Evolutionary conservation across 2,329 filamentous ascomycete species (phyloP), one percentile per base, ranked within the genome.

Genomic region (Polytolypa hystricis): DNA sequence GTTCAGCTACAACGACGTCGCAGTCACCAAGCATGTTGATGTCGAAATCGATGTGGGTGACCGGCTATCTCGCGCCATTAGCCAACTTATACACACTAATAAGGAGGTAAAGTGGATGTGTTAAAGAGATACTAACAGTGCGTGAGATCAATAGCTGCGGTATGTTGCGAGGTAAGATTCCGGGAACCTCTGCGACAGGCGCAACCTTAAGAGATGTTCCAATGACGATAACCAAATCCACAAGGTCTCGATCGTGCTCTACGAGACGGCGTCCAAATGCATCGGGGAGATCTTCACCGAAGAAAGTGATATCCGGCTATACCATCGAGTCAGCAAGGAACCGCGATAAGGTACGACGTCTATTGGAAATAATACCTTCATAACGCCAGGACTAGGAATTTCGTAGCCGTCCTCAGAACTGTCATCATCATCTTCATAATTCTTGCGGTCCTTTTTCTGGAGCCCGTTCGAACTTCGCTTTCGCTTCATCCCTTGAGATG

Each of bases 11-110:
- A 6, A 96, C 79, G 27, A 86, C 73, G 54, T 98, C 91, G 60
- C 89, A 95, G 56, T 95, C 85, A 23, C 91, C 91, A n/a, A 96
- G 70, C 38, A 98, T 71, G 56, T 95, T 87, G 47, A 98, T 85
- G 59, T 98, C 91, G 50, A 98, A 96, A 56, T 93, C 85, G 56
- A 93, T 83, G 59, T 96, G 89, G 23, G 70, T 71, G 38, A 94
- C 84, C 3, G 85, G 80, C 64, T 79, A 41, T 12, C 21, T 5
- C 19, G 0, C 25, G 16, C 34, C 9, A 38, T 44, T 37, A 43
- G 38, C 12, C 29, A 11, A 25, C 21, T 35, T 23, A 5, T 9
- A 29, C 3, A 15, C n/a, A 4, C 10, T 4, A 30, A 9, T 12
- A 30, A 14, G 16, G n/a, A 15, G 23, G 23, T 26, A n/a, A 26